These are phyloP conservation scores for Pichia exigua DNA, from an alignment of 805 yeast genomes.

Conservation along the genomic window DNA sequence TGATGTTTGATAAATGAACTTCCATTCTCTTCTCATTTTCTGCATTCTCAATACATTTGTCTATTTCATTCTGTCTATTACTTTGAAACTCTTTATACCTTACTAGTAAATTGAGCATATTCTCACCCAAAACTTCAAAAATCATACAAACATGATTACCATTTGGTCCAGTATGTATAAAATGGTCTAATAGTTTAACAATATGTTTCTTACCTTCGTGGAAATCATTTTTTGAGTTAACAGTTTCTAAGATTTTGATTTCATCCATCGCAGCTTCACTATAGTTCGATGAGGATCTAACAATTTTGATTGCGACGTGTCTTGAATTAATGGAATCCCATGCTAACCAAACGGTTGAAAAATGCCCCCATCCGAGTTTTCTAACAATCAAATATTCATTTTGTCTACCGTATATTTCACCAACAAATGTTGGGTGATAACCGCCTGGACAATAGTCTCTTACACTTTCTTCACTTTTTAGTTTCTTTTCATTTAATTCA, in stretches of 20 bases:
- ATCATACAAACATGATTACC: slow-evolving; percentile 63
- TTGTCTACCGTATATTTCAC: slow-evolving; percentile 43
- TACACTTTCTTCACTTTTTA: slow-evolving; percentile 40
- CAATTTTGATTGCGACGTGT: slow-evolving; percentile 59
- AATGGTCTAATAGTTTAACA: slow-evolving; percentile 47
- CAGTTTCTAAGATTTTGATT: slow-evolving; percentile 38
- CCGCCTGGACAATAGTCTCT: slow-evolving; percentile 54
- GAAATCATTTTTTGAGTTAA: slow-evolving; percentile 23
- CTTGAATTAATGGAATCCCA: slow-evolving; percentile 28
- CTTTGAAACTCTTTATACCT: slow-evolving; percentile 37
- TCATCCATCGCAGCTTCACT: slow-evolving; percentile 62
- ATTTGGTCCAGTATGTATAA: slow-evolving; percentile 50
- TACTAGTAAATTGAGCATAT: slow-evolving; percentile 41
- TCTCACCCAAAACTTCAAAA: slow-evolving; percentile 58
- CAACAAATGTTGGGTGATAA: slow-evolving; percentile 53
- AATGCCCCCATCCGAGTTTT: slow-evolving; percentile 67
- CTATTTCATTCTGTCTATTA: slow-evolving; percentile 23
- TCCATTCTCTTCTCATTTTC: slow-evolving; percentile 4
- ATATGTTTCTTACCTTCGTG: slow-evolving; percentile 48
- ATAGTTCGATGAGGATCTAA: slow-evolving; percentile 45
- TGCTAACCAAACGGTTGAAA: slow-evolving; percentile 67
- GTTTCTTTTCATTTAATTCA: slow-evolving; percentile 17
- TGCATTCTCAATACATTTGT: slow-evolving; percentile 2
- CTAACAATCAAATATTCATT: slow-evolving; percentile 41
- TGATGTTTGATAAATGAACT: slow-evolving; percentile 20